Conservation (phyloP, 2,329 filamentous ascomycete genomes). For the Fusarium penzigii region DNA sequence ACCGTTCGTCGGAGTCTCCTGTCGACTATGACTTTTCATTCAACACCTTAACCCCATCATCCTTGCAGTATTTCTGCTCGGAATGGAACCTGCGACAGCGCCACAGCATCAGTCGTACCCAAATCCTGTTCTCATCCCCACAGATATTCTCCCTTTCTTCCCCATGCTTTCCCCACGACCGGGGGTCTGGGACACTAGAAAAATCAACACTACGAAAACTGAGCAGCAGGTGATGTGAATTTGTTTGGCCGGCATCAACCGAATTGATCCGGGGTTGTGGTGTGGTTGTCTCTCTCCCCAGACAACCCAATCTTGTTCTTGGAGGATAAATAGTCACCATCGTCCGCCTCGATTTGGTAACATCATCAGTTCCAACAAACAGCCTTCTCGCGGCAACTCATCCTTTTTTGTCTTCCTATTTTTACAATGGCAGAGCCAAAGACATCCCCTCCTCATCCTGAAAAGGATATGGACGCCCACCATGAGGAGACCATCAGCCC, state of each 20-base stretch:
- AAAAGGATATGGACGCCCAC: slow-evolving; percentile 24
- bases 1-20: background rate
- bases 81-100: too few species aligned
- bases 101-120: too few species aligned
- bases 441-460: slow-evolving; percentile 2
- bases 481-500: slow-evolving; percentile 28
- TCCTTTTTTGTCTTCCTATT: background rate
- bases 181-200: background rate
- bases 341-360: background rate
- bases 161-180: background rate
- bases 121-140: background rate
- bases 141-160: background rate
- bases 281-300: background rate
- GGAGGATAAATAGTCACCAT: background rate
- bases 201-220: background rate
- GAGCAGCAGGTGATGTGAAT: background rate
- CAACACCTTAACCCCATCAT: background rate
- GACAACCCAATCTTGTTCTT: background rate
- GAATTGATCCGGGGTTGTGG: background rate
- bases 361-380: background rate
- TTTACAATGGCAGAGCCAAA: slow-evolving; percentile 27
- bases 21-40: background rate
- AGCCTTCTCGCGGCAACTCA: background rate
- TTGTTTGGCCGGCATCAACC: background rate
- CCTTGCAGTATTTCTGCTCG: background rate